Evolutionary conservation across 2,329 filamentous ascomycete genomes (phyloP), one percentile per base, ranked within the genome.

Genomic region (Talaromyces atroroseus): DNA sequence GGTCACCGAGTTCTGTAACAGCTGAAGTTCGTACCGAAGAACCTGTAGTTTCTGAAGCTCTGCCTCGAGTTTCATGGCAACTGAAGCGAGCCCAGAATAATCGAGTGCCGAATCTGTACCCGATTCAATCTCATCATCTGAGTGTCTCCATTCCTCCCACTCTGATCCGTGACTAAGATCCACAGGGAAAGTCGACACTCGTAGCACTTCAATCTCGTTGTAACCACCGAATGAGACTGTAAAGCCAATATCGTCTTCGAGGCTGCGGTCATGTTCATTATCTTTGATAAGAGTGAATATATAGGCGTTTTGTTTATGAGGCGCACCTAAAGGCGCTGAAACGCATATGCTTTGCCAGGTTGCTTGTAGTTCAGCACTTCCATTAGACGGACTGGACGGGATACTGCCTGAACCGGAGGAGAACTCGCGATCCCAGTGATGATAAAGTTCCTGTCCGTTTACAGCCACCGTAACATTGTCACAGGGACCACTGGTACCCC

Each of bases 161-260:
- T 62, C 48, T 14, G 42, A 23, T 48, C 60, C 58, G n/a, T 62
- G 56, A 4, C 61, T 56, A 5, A 63, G 59, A 23, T 58, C 51
- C 21, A 68, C 47, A 7, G 66, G 66, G 14, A 61, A 64, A 36
- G 62, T 61, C 42, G 61, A 60, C 5, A 70, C 61, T 5, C 64
- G 66, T 24, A 68, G 59, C n/a, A 71, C 60, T 26, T 63, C 56
- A 8, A 67, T 65, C 10, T 59, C 52, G 5, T 61, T 63, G 36
- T 60, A 59, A 14, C 67, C 64, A 49, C 64, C 66, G 52, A 69
- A 69, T 1, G 68, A 71, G 40, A 67, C 60, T 2, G 68, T 65
- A 57, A 71, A 71, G n/a, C 68, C 68, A n/a, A 66, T 63, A n/a
- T 60, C 57, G 44, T 63, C 62, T 26, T 64, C 59, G 40, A 60